Conservation (phyloP, 768 basidiomycete genomes). For the Amanita inopinata region DNA sequence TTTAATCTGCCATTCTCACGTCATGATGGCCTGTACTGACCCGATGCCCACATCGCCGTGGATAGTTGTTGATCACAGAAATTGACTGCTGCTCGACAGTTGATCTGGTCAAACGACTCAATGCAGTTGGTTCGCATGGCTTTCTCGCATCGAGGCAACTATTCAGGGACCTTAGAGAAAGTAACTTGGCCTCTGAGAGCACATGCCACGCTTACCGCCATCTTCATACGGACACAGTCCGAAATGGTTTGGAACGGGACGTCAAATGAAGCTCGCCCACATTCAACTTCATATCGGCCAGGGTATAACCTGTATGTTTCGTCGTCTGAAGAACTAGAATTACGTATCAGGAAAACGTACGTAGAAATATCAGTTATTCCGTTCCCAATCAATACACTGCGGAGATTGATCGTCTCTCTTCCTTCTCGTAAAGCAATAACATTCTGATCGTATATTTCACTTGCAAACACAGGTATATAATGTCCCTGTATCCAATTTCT, state of each 20-base stretch:
- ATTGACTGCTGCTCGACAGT: conserved; percentile 53
- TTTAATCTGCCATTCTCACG: too few species aligned
- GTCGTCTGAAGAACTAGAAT: too few species aligned
- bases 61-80: conserved; percentile 58
- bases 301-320: conserved; percentile 26
- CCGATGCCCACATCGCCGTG: conserved; percentile 31
- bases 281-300: conserved; percentile 50
- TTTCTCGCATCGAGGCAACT: conserved; percentile 63
- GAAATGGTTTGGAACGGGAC: conserved; percentile 43
- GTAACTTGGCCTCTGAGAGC: too few species aligned
- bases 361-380: conserved; percentile 41
- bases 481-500: conserved; percentile 34
- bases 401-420: conserved; percentile 51
- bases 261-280: conserved; percentile 44
- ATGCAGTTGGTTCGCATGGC: conserved; percentile 51
- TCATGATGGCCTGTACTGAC: conserved; percentile 20
- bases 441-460: conserved; percentile 70
- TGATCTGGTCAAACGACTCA: conserved; percentile 53
- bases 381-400: conserved; percentile 64
- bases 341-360: conserved; percentile 13
- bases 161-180: too few species aligned
- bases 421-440: conserved; percentile 39
- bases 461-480: conserved; percentile 68
- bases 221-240: conserved; percentile 54
- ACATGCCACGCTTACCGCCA: conserved; percentile 31